Base-by-base conservation (phyloP, 2,329 filamentous ascomycete genomes). In the Boeremia lycopersici region DNA sequence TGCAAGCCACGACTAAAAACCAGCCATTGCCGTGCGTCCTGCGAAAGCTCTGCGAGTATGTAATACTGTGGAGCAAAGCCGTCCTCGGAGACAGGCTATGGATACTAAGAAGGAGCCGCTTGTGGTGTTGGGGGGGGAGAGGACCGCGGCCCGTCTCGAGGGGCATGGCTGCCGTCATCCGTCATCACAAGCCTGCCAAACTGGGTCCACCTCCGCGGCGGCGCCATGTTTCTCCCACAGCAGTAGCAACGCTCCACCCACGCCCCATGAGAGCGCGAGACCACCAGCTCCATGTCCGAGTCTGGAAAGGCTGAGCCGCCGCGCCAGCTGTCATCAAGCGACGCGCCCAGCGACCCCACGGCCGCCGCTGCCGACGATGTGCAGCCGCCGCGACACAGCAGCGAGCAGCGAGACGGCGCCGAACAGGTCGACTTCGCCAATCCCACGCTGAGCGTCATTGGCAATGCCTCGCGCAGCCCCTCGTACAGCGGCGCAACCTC, bases 321-420 rank as follows among this genome's bases (percentile, higher is more conserved):
- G 39, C 53, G 59, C 56, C 61, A 38, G 57, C 58, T 44, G 59
- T 62, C 33, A 44, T 54, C 42, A 34, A 53, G 15, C 39, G 48
- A 40, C 59, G 59, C 53, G 58, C 62, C 43, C 47, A 60, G 28
- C 40, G 52, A 4, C 57, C 62, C 80, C 80, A 30, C 29, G 78
- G 80, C 19, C 43, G 62, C 25, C 61, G 74, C 26, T 77, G 79
- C 56, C 54, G 64, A 53, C 59, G 58, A 61, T 63, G 60, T 59
- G 26, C 42, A 61, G 39, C 23, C 33, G 6, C 15, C n/a, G 15
- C 10, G 7, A 6, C 15, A 38, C 2, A 8, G 15, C 15, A 15
- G 23, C 15, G 58, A 53, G 53, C 54, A 51, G 26, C 58, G 38
- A 17, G 64, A 71, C 23, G n/a, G 53, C 30, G 56, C 61, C 11